These are phyloP conservation scores for Besnoitia besnoiti DNA, from an alignment of 169 alveolate genomes.

Conservation along the genomic window DNA sequence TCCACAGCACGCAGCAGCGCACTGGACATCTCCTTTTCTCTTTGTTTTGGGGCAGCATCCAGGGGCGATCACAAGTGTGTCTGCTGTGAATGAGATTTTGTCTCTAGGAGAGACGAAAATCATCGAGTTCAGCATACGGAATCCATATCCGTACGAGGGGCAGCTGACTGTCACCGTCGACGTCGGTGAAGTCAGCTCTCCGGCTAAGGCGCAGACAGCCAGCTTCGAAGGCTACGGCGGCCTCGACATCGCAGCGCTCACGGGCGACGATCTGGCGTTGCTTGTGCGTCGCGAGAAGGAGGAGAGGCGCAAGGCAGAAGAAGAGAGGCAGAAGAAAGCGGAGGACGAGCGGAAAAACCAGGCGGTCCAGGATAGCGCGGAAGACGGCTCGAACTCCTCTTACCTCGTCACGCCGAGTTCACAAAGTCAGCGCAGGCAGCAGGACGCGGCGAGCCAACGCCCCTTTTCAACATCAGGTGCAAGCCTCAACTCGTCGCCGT, in stretches of 20 bases:
- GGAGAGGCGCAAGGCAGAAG: neutral
- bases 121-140: neutral
- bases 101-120: slow-evolving; percentile 11
- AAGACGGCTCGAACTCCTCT: neutral
- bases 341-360: neutral
- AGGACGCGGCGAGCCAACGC: neutral
- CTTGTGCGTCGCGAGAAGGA: neutral
- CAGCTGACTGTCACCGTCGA: neutral
- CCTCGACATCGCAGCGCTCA: neutral
- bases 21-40: too few relatives aligned
- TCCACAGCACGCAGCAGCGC: too few relatives aligned
- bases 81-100: neutral
- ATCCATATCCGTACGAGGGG: slow-evolving; percentile 23
- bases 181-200: neutral
- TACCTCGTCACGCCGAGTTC: neutral
- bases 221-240: neutral
- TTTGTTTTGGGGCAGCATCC: neutral
- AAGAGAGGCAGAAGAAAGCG: neutral
- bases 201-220: slow-evolving; percentile 16
- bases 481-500: neutral
- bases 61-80: neutral
- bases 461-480: neutral
- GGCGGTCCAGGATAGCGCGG: neutral
- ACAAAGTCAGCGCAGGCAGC: neutral
- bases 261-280: neutral